Conservation (phyloP, 1,284 basidiomycete genomes). For the Ustilago trichophora region DNA sequence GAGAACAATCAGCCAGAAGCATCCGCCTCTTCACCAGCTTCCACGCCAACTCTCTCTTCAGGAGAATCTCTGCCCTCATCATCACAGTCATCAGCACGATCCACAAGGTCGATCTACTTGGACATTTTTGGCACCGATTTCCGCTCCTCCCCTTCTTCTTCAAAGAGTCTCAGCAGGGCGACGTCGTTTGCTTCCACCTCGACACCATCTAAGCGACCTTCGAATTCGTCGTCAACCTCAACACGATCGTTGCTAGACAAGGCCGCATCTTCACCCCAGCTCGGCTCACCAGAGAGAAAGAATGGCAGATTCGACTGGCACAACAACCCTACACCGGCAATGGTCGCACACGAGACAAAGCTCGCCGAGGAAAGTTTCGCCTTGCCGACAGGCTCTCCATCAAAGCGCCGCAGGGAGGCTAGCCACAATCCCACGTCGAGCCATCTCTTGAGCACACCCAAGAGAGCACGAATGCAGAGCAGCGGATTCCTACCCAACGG, state of each 20-base stretch:
- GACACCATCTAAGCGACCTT: slow-evolving; percentile 6
- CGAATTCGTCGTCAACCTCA: not conserved
- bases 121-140: slow-evolving; percentile 49
- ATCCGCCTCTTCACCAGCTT: not conserved
- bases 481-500: slow-evolving; percentile 49
- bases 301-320: slow-evolving; percentile 47
- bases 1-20: slow-evolving; percentile 10
- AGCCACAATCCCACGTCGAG: slow-evolving; percentile 19
- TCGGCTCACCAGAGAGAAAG: slow-evolving; percentile 45
- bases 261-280: slow-evolving; percentile 44
- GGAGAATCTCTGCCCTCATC: slow-evolving; percentile 24
- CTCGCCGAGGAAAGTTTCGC: slow-evolving; percentile 23
- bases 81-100: slow-evolving; percentile 27
- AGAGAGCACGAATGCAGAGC: slow-evolving; percentile 25
- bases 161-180: slow-evolving; percentile 11
- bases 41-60: slow-evolving; percentile 33
- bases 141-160: slow-evolving; percentile 4
- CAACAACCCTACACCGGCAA: slow-evolving; percentile 47
- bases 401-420: slow-evolving; percentile 28
- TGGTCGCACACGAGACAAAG: slow-evolving; percentile 31
- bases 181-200: slow-evolving; percentile 25
- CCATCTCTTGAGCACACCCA: slow-evolving; percentile 18
- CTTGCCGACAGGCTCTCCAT: slow-evolving; percentile 26
- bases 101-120: slow-evolving; percentile 31
- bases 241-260: slow-evolving; percentile 30